Evolutionary conservation across 2,329 filamentous ascomycete species (phyloP).

Genomic region (Annulohypoxylon truncatum): DNA sequence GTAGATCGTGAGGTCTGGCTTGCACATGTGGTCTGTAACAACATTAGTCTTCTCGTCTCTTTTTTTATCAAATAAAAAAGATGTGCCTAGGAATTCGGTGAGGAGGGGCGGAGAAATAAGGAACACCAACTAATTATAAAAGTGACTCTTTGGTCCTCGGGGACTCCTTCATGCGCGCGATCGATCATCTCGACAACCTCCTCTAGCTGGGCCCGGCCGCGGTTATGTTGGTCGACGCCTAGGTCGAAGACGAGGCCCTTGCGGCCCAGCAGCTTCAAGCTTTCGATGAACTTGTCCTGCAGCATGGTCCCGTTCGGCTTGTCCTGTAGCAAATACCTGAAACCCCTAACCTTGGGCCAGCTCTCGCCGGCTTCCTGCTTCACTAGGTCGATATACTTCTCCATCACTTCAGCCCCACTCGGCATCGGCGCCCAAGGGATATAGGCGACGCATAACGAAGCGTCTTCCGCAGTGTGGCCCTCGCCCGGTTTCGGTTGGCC

Average conservation of each 20-base stretch:
- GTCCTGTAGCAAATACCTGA: constrained; percentile 85
- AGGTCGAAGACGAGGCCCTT: constrained; percentile 81
- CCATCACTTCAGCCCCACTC: constrained; percentile 68
- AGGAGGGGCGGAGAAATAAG: neutral
- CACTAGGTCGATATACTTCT: constrained; percentile 72
- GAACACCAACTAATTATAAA: constrained; percentile 76
- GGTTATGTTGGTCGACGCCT: constrained; percentile 82
- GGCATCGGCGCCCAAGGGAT: constrained; percentile 90
- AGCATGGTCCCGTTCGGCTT: constrained; percentile 76
- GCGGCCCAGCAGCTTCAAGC: constrained; percentile 72
- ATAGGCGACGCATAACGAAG: constrained; percentile 72
- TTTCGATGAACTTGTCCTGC: constrained; percentile 70
- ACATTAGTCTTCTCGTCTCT: constrained; percentile 15
- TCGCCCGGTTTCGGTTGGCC: constrained; percentile 68
- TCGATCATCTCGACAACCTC: constrained; percentile 78
- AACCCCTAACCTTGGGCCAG: constrained; percentile 79
- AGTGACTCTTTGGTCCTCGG: constrained; percentile 68
- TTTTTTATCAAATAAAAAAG: neutral
- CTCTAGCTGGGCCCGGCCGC: constrained; percentile 78
- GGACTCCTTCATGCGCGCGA: constrained; percentile 70
- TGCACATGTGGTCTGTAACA: constrained; percentile 83
- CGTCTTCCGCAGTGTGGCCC: constrained; percentile 65
- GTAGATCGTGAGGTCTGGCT: constrained; percentile 78
- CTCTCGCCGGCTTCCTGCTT: constrained; percentile 70
- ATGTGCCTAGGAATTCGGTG: neutral